Base-by-base conservation (phyloP, 108 stramenopile genomes). In the Epithemia pelagica region DNA sequence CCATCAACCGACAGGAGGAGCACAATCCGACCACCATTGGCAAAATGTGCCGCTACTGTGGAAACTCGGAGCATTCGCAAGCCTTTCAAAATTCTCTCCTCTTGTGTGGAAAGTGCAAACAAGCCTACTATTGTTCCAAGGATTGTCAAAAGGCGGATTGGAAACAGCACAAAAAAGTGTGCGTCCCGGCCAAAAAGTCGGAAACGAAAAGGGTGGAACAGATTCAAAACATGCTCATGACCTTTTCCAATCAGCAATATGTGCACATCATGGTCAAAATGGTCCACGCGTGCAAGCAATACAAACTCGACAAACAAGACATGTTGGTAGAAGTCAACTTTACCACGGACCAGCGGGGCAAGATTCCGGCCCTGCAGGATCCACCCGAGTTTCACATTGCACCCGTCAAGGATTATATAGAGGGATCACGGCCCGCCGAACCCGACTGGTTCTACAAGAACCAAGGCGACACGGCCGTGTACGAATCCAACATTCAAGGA, bases 391-490 rank as follows among this genome's bases (percentile, higher is more conserved):
- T 69, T 54, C 64, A 69, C 28, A 26, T 69, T 24, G 68, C 64
- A 22, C 24, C 10, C 5, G 54, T 54, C 20, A 54, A 26, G 24
- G 68, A 52, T 65, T 69, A 69, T 20, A 56, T 69, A 3, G 64
- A 69, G 23, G 68, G 68, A 25, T 65, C 68, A 1, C 24, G 68
- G 28, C 68, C 68, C 5, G 27, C 26, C 22, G 67, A 68, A 61
- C 67, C 67, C 2, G 67, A 68, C 32, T 68, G 67, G 67, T 68
- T 68, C 29, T 61, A 33, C 67, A 69, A 69, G 68, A 62, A 32
- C 31, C 31, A 62, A 32, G 31, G 20, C 62, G 23, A 59, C 52
- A n/a, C n/a, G n/a, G n/a, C n/a, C n/a, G n/a, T n/a, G n/a, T 52
- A 52, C 52, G 52, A 52, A 20, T 19, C 15, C 19, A 52, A 52